Evolutionary conservation across 2,329 filamentous ascomycete species (phyloP), one percentile per base, ranked within the genome.

Genomic region (Colletotrichum nymphaeae): DNA sequence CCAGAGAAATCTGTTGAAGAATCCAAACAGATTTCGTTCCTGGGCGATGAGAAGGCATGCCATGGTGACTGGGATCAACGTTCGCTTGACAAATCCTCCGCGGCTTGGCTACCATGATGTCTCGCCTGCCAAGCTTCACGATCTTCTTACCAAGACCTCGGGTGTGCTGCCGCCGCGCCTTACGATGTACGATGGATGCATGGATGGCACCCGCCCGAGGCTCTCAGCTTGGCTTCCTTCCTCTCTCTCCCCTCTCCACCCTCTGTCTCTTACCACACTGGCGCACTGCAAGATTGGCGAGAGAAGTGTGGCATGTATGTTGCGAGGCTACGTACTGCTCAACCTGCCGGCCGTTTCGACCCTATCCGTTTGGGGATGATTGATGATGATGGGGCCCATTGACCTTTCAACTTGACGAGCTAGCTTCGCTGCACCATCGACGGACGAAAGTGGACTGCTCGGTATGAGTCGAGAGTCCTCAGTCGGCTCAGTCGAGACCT

Each of bases 71-170:
- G 56, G 70, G 70, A 73, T 73, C 67, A 73, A 46, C 46, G 35
- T 66, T 70, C 60, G 70, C 67, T 73, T 66, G 67, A 70, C 42
- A 65, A 66, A 73, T 65, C 22, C 28, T 65, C 56, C 49, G 56
- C 60, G 60, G 37, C 55, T 73, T 70, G 60, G 55, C 67, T 56
- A 14, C 46, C 46, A 22, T 26, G n/a, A 26, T 12, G 30, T 37
- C 26, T 35, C 22, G 46, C 22, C n/a, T 32, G 70, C 70, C 70
- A 73, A 73, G 70, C 53, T 70, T 49, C 55, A 70, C 67, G 70
- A 73, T 73, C 67, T 60, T 55, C 67, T 49, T 49, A 73, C 60
- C 67, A 65, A 73, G 67, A 55, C 6, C 37, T 35, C 55, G 46
- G 32, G 56, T 56, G 37, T 42, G 37, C 37, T 19, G 37, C 37